Conservation (phyloP, 139 green algal species). For the Raphidocelis subcapitata region DNA sequence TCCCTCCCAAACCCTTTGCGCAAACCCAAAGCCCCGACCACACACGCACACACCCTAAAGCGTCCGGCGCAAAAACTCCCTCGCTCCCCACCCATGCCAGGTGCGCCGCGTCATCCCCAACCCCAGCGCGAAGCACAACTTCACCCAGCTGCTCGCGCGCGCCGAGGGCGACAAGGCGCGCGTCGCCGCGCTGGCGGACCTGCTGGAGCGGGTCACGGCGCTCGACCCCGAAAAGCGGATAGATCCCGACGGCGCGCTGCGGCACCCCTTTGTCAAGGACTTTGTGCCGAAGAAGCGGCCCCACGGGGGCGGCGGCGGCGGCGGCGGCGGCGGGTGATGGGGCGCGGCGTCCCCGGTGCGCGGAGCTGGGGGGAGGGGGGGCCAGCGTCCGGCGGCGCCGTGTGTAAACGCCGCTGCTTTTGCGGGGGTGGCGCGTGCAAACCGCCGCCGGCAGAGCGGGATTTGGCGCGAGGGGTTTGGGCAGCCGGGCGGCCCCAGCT, state of each 20-base stretch:
- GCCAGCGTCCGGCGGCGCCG: no score
- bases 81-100: constrained; percentile 58
- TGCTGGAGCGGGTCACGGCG: constrained; percentile 92
- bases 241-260: constrained; percentile 79
- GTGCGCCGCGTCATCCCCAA: constrained; percentile 76
- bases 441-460: no score
- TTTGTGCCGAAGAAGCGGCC: constrained; percentile 50
- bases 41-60: no score
- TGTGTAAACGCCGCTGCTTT: no score
- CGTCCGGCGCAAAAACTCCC: no score
- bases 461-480: no score
- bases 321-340: neutral
- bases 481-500: no score
- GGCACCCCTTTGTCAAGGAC: constrained; percentile 88
- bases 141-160: constrained; percentile 53
- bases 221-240: constrained; percentile 96
- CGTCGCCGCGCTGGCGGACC: constrained; percentile 68
- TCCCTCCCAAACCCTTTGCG: no score
- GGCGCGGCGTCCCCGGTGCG: no score
- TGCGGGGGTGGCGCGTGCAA: no score
- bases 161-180: constrained; percentile 14
- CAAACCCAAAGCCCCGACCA: no score
- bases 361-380: no score
- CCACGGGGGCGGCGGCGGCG: neutral
- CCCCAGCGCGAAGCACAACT: constrained; percentile 71